Evolutionary conservation across 2,329 filamentous ascomycete species (phyloP).

Genomic region (Trichoderma guizhouense): DNA sequence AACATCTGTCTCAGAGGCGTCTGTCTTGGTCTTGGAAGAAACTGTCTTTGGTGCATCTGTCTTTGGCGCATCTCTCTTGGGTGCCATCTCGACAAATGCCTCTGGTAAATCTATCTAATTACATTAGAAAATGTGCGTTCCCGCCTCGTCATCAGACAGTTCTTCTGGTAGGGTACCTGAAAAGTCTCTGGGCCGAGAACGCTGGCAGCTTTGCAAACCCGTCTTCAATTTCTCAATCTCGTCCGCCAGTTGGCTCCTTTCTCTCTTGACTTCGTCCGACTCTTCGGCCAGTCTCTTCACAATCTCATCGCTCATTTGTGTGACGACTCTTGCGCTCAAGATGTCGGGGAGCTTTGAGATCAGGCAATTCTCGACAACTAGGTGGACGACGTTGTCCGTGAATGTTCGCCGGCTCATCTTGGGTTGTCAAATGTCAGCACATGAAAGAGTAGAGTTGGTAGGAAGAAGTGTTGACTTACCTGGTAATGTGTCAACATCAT

Average conservation of each 20-base stretch:
- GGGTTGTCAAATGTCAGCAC: not conserved
- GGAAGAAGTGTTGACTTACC: not conserved
- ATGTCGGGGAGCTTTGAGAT: not conserved
- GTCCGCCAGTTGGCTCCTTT: not conserved
- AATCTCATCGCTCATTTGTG: not conserved
- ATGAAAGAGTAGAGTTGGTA: not conserved
- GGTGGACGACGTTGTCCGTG: conserved; percentile 9
- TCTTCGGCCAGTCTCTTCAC: not conserved
- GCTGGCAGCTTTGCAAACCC: conserved; percentile 1
- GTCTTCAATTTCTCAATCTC: not conserved
- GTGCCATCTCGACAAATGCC: not conserved
- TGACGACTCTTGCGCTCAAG: not conserved
- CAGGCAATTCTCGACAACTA: conserved; percentile 6
- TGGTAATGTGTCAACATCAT: conserved; percentile 7
- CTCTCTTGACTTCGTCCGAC: not conserved
- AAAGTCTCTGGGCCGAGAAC: not conserved
- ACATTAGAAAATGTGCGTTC: not conserved
- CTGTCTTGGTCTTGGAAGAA: not conserved
- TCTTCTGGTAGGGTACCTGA: not conserved
- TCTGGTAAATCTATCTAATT: not conserved
- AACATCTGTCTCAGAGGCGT: not conserved
- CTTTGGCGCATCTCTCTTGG: not conserved
- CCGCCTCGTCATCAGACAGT: not conserved
- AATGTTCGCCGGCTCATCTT: conserved; percentile 8
- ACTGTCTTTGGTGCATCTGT: not conserved